These are phyloP conservation scores for Thecaphora thlaspeos DNA, from an alignment of 1,284 basidiomycete genomes.

Conservation along the genomic window DNA sequence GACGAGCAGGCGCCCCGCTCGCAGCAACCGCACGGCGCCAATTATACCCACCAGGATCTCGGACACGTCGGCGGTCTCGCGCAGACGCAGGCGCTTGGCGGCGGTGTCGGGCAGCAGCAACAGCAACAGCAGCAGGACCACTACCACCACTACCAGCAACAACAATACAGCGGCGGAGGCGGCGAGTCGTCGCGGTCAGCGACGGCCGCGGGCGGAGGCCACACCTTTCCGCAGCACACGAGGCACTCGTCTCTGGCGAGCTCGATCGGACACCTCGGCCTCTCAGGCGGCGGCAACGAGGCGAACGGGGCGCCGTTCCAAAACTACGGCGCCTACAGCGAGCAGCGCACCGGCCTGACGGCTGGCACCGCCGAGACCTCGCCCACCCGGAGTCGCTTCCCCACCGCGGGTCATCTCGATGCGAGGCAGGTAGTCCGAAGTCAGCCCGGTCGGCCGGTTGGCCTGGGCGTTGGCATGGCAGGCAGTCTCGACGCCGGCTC, in stretches of 20 bases:
- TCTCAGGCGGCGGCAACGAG: constrained; percentile 15
- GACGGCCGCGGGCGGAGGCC: constrained; percentile 1
- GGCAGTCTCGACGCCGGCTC: not conserved
- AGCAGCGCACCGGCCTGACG: constrained; percentile 28
- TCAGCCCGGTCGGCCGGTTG: constrained; percentile 19
- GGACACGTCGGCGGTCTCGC: constrained; percentile 14
- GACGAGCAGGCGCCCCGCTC: constrained; percentile 36
- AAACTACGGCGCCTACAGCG: constrained; percentile 22
- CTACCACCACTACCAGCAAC: no score
- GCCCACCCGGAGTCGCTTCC: constrained; percentile 27
- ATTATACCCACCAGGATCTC: constrained; percentile 34
- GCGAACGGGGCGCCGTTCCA: constrained; percentile 1
- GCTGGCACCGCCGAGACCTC: constrained; percentile 17
- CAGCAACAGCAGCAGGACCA: no score
- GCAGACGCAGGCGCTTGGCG: constrained; percentile 26
- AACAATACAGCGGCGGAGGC: no score
- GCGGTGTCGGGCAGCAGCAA: constrained; percentile 15
- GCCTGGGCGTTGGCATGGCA: constrained; percentile 21
- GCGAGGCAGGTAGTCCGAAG: constrained; percentile 13
- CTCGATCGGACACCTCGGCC: constrained; percentile 22
- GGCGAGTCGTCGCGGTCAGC: constrained; percentile 9
- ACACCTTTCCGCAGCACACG: constrained; percentile 17
- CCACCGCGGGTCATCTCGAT: constrained; percentile 22
- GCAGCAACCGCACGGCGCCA: constrained; percentile 19
- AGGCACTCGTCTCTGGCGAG: constrained; percentile 30